Base-by-base conservation (phyloP, 306 rosid species). In the Medicago ruthenica region DNA sequence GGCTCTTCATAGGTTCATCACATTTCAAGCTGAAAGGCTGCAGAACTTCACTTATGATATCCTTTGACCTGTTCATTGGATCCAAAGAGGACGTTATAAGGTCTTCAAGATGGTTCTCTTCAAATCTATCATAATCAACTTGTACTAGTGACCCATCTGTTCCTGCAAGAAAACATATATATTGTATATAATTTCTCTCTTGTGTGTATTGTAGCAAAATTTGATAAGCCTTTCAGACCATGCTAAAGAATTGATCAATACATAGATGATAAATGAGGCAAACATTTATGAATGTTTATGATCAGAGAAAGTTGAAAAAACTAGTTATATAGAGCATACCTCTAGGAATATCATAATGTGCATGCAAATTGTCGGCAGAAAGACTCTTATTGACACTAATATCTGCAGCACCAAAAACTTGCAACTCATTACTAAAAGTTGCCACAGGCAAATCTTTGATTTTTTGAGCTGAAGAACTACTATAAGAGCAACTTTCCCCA, bases 11-110 rank as follows among this genome's bases (percentile, higher is more conserved):
- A 10, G 86, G 78, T 72, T 81, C 91, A 31, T 86, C 85, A 81
- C 88, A 84, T 69, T 87, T 86, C 36, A 82, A 59, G 84, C 53
- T 65, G 34, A 93, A 82, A 20, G 77, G 82, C 81, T 79, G 85
- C 58, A 87, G 71, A 69, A 88, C 69, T 70, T 80, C 88, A 15
- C 55, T 80, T 48, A 84, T 63, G 77, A 78, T 78, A 71, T 79
- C 70, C 37, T 62, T 75, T 60, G 87, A 53, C 13, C 75, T 57
- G 71, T 70, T 36, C 54, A 59, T 68, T n/a, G 70, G 41, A 60
- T 79, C 73, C 55, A 17, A 55, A 37, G 63, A 77, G 69, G 72
- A 63, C 47, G 67, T 80, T 37, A 39, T 22, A 74, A 37, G 80
- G 81, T 76, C 83, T 68, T 73, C 71, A 64, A 72, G 36, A 34